phyloP scores from a whole-genome alignment of 306 rosid genomes.

The Cucurbita maxima region DNA sequence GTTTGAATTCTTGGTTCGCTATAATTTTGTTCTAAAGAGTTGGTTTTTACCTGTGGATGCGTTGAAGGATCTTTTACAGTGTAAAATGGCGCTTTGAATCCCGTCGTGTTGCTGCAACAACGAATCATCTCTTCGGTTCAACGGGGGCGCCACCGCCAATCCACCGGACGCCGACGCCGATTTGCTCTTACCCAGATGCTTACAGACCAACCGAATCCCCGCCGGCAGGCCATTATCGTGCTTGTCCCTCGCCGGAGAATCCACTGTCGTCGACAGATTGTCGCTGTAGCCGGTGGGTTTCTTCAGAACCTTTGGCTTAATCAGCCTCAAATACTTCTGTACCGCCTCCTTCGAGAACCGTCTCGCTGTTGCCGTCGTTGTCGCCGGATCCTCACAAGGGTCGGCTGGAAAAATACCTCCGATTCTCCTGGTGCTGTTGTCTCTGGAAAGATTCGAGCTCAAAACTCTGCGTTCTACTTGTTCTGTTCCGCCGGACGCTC shows the following conservation, averaged over 20 bases:
- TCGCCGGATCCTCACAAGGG: neutral
- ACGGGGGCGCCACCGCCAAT: conserved; percentile 20
- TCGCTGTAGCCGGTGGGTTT: conserved; percentile 19
- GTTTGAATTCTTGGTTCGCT: too few relatives aligned
- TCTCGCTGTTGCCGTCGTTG: conserved; percentile 16
- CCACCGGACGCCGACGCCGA: conserved; percentile 33
- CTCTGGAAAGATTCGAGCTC: conserved; percentile 12
- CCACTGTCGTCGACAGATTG: conserved; percentile 11
- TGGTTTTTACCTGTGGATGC: conserved; percentile 34
- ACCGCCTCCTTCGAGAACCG: conserved; percentile 49
- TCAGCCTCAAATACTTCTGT: conserved; percentile 46
- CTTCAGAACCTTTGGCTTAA: conserved; percentile 57
- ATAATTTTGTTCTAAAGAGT: too few relatives aligned
- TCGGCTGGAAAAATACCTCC: conserved; percentile 28
- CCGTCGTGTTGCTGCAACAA: conserved; percentile 58
- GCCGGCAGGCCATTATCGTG: conserved; percentile 34
- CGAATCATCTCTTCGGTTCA: conserved; percentile 52
- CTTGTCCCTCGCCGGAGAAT: conserved; percentile 27
- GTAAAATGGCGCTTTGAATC: conserved; percentile 82
- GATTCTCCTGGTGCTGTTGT: conserved; percentile 17
- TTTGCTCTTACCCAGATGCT: conserved; percentile 63
- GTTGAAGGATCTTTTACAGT: conserved; percentile 74
- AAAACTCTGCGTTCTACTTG: conserved; percentile 4
- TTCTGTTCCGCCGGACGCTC: neutral
- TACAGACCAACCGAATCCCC: conserved; percentile 37